Evolutionary conservation across 257 asterid species (phyloP).

Genomic region (Scutellaria minor): DNA sequence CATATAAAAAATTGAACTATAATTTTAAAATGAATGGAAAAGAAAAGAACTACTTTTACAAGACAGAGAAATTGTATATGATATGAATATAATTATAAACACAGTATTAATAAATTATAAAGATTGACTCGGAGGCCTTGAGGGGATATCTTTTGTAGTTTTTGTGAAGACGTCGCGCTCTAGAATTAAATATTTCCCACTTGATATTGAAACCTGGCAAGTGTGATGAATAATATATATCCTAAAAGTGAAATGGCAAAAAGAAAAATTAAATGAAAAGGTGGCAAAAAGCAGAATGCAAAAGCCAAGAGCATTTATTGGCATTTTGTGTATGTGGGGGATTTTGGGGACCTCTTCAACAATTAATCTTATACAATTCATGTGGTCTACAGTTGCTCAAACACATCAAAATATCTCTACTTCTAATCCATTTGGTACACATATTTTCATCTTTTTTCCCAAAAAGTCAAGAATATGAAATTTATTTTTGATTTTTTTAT

Average conservation of each 20-base stretch:
- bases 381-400: constrained; percentile 52
- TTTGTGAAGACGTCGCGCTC: not conserved
- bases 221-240: constrained; percentile 13
- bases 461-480: not conserved
- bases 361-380: constrained; percentile 33
- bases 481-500: not conserved
- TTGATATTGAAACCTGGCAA: constrained; percentile 18
- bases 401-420: constrained; percentile 46
- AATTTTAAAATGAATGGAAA: too few species aligned
- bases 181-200: not conserved
- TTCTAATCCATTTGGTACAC: constrained; percentile 38
- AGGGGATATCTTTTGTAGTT: too few species aligned
- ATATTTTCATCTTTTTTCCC: constrained; percentile 12
- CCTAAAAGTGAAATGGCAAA: constrained; percentile 34
- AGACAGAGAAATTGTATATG: too few species aligned
- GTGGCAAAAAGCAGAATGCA: constrained; percentile 31
- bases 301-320: constrained; percentile 52
- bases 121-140: too few species aligned
- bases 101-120: too few species aligned
- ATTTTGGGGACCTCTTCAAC: constrained; percentile 44
- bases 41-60: too few species aligned
- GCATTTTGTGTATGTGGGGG: constrained; percentile 43
- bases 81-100: too few species aligned
- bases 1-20: too few species aligned
- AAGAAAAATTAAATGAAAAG: constrained; percentile 10